Base-by-base conservation (phyloP, 2,329 filamentous ascomycete species). In the Lecanicillium sp. region DNA sequence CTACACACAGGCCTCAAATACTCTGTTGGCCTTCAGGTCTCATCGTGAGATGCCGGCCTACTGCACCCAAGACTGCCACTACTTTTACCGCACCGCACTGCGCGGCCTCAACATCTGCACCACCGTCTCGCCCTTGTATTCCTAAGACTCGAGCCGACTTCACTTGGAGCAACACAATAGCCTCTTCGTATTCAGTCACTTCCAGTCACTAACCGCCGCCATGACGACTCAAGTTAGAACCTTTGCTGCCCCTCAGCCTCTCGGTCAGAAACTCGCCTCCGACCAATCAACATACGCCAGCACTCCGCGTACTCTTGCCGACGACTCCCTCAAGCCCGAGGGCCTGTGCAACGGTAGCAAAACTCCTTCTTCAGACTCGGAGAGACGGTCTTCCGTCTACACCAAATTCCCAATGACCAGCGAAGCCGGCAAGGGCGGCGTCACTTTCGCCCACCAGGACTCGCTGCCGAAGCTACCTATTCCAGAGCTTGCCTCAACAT, bases 401-500 rank as follows among this genome's bases (percentile, higher is more conserved):
- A 72, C 55, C 12, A 62, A 64, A 62, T 63, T 68, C 19, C 77
- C 77, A 36, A 83, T 81, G 68, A 72, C 70, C 48, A 60, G 73
- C 45, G 73, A 81, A 48, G 66, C 73, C 49, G 75, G 75, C 49
- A 77, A 78, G 56, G 85, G 80, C 12, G 84, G 90, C 45, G 82
- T 95, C 62, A 97, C 93, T 0, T 98, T 93, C 68, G 85, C 90
- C 26, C 77, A 83, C 50, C 91, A 98, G 65, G 89, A 95, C 55
- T 86, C 82, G 56, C 77, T 98, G 7, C 89, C 90, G 2, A 95
- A 93, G 65, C 74, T 98, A 32, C 93, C 93, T 7, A 95, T 98
- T 45, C 93, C 91, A 0, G 88, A 95, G 11, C 76, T 98, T 4
- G 86, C 90, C 41, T 71, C 72, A 51, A 89, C 87, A 0, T 86